Percentiles rank a stretch among this genome's conserved stretches.
phyloP scores from a whole-genome alignment of 768 basidiomycete genomes.

The Lentinula sp. region DNA sequence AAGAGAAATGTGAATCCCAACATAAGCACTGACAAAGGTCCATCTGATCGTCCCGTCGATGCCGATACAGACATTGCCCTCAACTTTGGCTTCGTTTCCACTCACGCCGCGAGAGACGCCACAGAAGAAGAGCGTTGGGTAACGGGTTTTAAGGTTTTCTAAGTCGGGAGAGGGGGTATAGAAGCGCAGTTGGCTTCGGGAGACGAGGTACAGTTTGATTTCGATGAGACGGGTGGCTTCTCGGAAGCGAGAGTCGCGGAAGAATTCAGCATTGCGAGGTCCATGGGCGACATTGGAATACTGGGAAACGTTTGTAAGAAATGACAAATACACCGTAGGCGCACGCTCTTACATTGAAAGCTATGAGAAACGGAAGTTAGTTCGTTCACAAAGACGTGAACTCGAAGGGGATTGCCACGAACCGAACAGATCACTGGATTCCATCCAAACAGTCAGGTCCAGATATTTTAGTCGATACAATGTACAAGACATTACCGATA shows the following conservation, averaged over 20 bases:
- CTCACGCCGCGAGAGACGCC: slow-evolving; percentile 39
- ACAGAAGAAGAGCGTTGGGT: slow-evolving; percentile 41
- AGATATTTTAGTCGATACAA: neutral
- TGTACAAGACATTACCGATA: slow-evolving; percentile 43
- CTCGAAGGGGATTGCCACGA: slow-evolving; percentile 10
- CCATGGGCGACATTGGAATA: slow-evolving; percentile 29
- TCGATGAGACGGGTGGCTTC: slow-evolving; percentile 65
- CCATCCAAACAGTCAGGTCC: neutral
- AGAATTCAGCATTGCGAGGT: slow-evolving; percentile 37
- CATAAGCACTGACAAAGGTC: slow-evolving; percentile 47
- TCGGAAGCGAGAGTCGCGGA: slow-evolving; percentile 49
- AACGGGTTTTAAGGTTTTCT: slow-evolving; percentile 14
- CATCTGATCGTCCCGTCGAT: slow-evolving; percentile 42
- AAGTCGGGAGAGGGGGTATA: neutral
- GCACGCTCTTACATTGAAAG: slow-evolving; percentile 39
- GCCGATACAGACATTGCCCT: slow-evolving; percentile 47
- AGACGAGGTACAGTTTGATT: slow-evolving; percentile 41
- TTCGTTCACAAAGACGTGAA: neutral
- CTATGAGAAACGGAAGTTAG: slow-evolving; percentile 18
- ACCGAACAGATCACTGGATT: slow-evolving; percentile 39
- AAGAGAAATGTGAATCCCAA: neutral
- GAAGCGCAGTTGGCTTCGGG: slow-evolving; percentile 4
- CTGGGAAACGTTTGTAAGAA: slow-evolving; percentile 14
- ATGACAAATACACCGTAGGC: neutral
- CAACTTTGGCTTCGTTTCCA: slow-evolving; percentile 35